These are phyloP conservation scores for Leccinum variicolor DNA, from an alignment of 768 basidiomycete species.

Conservation along the genomic window DNA sequence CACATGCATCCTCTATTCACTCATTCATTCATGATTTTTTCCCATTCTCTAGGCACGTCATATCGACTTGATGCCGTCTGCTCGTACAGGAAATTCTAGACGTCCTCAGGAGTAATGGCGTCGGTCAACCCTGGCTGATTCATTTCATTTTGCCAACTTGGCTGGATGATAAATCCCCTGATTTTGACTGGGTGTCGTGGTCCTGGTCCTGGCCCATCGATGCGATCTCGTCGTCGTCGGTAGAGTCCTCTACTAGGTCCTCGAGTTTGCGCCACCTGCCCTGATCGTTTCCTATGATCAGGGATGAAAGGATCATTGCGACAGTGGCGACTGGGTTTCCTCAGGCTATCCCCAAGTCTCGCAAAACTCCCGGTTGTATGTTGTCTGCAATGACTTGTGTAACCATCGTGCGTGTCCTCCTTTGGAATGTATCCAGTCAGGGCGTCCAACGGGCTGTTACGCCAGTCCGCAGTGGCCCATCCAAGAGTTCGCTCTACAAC, in stretches of 20 bases:
- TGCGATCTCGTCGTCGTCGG: neutral
- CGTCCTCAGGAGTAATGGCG: neutral
- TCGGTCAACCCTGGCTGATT: neutral
- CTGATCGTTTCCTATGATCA: neutral
- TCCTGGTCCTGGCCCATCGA: neutral
- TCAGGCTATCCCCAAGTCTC: neutral
- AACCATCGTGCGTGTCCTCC: neutral
- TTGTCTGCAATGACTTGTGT: neutral
- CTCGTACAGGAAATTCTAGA: neutral
- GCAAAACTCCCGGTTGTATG: neutral
- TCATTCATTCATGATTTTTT: neutral
- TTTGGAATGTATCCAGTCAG: neutral
- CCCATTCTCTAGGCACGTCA: neutral
- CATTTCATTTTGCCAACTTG: neutral
- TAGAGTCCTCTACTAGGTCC: neutral
- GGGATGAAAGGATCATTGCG: neutral
- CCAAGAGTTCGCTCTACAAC: no score
- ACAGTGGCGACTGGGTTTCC: neutral
- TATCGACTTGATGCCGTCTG: neutral
- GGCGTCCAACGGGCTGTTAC: neutral
- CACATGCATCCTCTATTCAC: neutral
- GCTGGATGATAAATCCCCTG: neutral
- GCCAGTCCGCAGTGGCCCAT: neutral
- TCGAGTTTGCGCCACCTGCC: neutral
- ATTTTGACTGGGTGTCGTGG: neutral